Base-by-base conservation (phyloP, 164 flowering plant species). In the Protea cynaroides region DNA sequence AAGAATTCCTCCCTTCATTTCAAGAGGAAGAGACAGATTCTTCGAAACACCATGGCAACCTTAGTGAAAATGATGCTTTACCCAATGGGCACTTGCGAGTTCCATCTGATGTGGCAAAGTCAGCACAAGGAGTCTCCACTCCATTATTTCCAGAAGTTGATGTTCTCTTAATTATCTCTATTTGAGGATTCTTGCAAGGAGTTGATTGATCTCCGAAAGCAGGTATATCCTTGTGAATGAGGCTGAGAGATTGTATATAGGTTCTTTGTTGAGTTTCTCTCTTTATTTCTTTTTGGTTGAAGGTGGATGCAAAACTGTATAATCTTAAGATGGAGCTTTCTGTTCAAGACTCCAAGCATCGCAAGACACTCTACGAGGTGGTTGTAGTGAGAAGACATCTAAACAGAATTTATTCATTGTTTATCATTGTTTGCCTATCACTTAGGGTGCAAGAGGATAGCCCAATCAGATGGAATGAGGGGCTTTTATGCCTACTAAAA, bases 81-180 rank as follows among this genome's bases (percentile, higher is more conserved):
- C 51, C 87, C 58, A 91, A 88, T 82, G 98, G n/a, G 44, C 80
- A 81, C 65, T 25, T 72, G 15, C 83, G 94, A 49, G 69, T 58
- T 54, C 75, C 68, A 65, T 69, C 85, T 19, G 91, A 89, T 64
- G 72, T 76, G 1, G 59, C 77, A 14, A 90, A 84, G 74, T 75
- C 68, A 44, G 69, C 77, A 2, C 87, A 80, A 70, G 86, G 82
- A 34, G 53, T 64, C 11, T 58, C 86, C 24, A 59, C 78, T 65
- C 99, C 97, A 25, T 67, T 83, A 55, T 92, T 92, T 78, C 96
- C 99, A 23, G 96, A 89, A 83, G 96, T 90, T 7, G 99, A 95
- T 78, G 72, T 85, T 68, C 83, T 92, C 8, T 78, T 85, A n/a
- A n/a, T 78, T 85, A 52, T 71, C 83, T 46, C 71, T 95, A 64